Conservation (phyloP, 75 land plant genomes). For the Pinus tabuliformis region DNA sequence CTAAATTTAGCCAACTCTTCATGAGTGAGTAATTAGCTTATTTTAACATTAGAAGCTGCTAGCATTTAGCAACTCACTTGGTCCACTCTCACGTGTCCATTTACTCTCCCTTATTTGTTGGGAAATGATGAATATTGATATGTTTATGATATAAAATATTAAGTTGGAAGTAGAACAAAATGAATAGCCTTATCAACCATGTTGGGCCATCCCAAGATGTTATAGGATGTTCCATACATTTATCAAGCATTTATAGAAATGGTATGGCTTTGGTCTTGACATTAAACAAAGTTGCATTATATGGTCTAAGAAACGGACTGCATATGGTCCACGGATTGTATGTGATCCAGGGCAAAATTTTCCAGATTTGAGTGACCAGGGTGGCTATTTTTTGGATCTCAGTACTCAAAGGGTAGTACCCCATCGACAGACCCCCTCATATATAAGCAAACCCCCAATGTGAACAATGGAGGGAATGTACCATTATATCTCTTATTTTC, state of each 20-base stretch:
- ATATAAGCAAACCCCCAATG: conserved; percentile 53
- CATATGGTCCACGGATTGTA: too few species aligned
- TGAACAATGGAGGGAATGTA: not conserved
- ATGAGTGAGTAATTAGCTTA: too few species aligned
- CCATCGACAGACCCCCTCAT: conserved; percentile 56
- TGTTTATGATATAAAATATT: conserved; percentile 83
- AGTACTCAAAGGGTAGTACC: conserved; percentile 59
- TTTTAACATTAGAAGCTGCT: conserved; percentile 75
- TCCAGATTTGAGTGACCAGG: not conserved
- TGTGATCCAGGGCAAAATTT: too few species aligned
- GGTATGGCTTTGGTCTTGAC: too few species aligned
- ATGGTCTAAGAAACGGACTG: not conserved
- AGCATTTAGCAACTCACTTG: conserved; percentile 89
- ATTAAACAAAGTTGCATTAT: conserved; percentile 9
- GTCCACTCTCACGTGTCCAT: conserved; percentile 76
- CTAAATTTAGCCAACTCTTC: too few species aligned
- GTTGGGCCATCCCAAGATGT: conserved; percentile 88
- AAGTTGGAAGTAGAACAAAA: conserved; percentile 69
- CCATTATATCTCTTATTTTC: not conserved
- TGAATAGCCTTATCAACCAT: conserved; percentile 63
- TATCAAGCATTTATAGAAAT: too few species aligned
- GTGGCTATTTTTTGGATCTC: conserved; percentile 72
- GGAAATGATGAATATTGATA: conserved; percentile 88
- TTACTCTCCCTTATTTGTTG: conserved; percentile 75
- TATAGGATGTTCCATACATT: conserved; percentile 86